Base-by-base conservation (phyloP, 2,329 filamentous ascomycete genomes). In the Colletotrichum scovillei region DNA sequence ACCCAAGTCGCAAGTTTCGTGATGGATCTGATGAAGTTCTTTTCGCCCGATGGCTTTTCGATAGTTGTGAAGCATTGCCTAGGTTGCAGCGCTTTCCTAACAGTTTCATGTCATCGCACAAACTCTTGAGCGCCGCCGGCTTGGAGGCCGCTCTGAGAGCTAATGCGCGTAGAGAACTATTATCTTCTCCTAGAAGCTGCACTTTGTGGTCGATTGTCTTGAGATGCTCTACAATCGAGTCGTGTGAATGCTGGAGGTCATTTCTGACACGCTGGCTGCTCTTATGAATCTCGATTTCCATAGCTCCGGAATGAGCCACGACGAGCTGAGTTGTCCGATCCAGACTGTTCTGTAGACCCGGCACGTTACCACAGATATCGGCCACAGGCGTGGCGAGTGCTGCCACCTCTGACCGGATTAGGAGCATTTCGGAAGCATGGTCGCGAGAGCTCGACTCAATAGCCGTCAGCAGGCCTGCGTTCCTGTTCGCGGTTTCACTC, bases 81-180 rank as follows among this genome's bases (percentile, higher is more conserved):
- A 6, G 52, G 52, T 19, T 28, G 11, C 24, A 9, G 19, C 7
- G 2, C 22, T 26, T 24, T 22, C 12, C 22, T 26, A 12, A 16
- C 22, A 22, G 7, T 16, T 24, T 0, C 5, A 56, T 56, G 16
- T 28, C 26, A 28, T 28, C 53, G 24, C 53, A 56, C 9, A 56
- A 56, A 26, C 16, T 19, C 0, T 22, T 56, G 22, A 56, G 53
- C 0, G 1, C 7, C 2, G 53, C 53, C 0, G 53, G 53, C n/a
- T 56, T 56, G 24, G 22, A 26, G 11, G 53, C 24, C 5, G 11
- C 22, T 56, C 0, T 28, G 26, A 7, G 24, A 56, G 26, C 53
- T 0, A 56, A 26, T 4, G 22, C 11, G 0, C n/a, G 11, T 26
- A 28, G 1, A 28, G 12, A 28, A 24, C 14, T 2, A 0, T 3